Conservation (phyloP, 2,329 filamentous ascomycete species). For the Anisogramma anomala region DNA sequence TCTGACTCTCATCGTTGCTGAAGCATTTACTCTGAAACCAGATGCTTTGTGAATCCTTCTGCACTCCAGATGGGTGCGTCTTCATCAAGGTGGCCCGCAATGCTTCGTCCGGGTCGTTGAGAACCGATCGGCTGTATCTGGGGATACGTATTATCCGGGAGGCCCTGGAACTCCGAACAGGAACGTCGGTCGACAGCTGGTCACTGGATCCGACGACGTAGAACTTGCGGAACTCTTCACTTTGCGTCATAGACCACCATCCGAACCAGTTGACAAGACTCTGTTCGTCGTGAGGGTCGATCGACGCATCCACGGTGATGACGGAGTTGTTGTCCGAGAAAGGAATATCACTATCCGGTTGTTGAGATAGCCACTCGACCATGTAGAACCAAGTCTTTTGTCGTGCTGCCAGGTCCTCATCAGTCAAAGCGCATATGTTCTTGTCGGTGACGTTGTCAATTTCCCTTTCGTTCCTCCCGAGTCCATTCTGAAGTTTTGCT, state of each 20-base stretch:
- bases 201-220: constrained; percentile 39
- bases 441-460: constrained; percentile 6
- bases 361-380: constrained; percentile 10
- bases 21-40: too few species aligned
- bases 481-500: constrained; percentile 10
- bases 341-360: constrained; percentile 9
- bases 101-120: constrained; percentile 27
- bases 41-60: too few species aligned
- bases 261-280: constrained; percentile 53
- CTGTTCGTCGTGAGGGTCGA: constrained; percentile 50
- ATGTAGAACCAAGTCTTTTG: constrained; percentile 7
- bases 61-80: too few species aligned
- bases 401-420: constrained; percentile 9
- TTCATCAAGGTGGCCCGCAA: constrained; percentile 16
- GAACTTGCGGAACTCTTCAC: constrained; percentile 43
- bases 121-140: constrained; percentile 24
- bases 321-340: constrained; percentile 28
- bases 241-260: constrained; percentile 39
- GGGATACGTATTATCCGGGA: constrained; percentile 24
- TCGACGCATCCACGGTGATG: constrained; percentile 33
- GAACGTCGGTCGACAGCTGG: background rate
- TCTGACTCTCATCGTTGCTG: background rate
- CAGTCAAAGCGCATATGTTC: constrained; percentile 5
- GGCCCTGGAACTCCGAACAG: constrained; percentile 3
- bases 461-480: constrained; percentile 1